Evolutionary conservation across 2,329 filamentous ascomycete genomes (phyloP).

Genomic region (Neonectria faginata): DNA sequence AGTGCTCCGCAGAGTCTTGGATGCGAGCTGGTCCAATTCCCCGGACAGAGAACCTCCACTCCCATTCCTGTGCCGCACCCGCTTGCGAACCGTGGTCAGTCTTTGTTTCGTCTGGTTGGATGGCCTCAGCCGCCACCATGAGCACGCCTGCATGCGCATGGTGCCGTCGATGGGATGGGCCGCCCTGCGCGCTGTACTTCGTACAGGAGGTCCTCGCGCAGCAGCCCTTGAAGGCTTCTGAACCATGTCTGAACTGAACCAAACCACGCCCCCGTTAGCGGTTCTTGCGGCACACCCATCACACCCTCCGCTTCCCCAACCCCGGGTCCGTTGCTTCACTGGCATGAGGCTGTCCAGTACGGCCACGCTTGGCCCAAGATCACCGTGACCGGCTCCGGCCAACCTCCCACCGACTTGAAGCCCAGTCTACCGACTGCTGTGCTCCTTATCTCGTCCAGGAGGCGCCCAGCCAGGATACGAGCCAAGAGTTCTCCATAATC

Average conservation of each 20-base stretch:
- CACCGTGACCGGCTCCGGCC: neutral
- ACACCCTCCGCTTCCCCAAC: constrained; percentile 4
- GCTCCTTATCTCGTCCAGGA: constrained; percentile 7
- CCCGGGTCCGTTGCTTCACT: constrained; percentile 10
- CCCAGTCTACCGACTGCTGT: constrained; percentile 10
- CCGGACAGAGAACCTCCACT: neutral
- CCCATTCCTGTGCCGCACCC: constrained; percentile 1
- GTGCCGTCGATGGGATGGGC: neutral
- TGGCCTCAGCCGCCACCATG: constrained; percentile 3
- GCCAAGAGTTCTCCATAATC: neutral
- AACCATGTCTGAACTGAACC: neutral
- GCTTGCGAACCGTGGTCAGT: neutral
- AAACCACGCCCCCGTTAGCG: constrained; percentile 12
- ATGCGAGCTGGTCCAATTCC: neutral
- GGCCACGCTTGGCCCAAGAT: constrained; percentile 4
- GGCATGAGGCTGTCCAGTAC: constrained; percentile 1
- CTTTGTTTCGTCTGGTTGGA: constrained; percentile 2
- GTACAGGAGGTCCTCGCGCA: no score
- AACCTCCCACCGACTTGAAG: neutral
- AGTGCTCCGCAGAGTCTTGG: neutral
- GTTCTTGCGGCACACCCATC: neutral
- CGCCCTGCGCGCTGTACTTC: neutral
- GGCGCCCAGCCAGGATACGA: neutral
- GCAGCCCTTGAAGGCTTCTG: neutral
- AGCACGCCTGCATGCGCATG: neutral